Evolutionary conservation across 2,329 filamentous ascomycete genomes (phyloP), one percentile per base, ranked within the genome.

Genomic region (Scorias spongiosa): DNA sequence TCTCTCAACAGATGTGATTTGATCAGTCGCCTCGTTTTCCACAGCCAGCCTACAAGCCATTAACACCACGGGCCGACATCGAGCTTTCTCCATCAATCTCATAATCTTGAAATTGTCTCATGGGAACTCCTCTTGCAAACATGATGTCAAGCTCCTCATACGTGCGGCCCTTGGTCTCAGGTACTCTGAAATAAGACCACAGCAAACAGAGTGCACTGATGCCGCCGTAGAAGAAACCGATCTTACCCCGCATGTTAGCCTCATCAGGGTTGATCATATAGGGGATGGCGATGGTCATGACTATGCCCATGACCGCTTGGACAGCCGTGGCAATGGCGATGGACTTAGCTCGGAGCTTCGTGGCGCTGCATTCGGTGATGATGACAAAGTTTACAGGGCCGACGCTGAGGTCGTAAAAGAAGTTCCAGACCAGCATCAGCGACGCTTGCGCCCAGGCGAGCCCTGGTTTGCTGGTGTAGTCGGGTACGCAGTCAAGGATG

Each of bases 141-240:
- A 67, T 61, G 17, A 64, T 54, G 51, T 67, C 64, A 30, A 67
- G 48, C 52, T 67, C 64, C 42, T 66, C 63, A 45, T 59, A 66
- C 26, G 64, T 65, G 29, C 63, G 46, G 1, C 57, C 63, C 43
- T 59, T 62, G 39, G 63, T 66, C 49, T 66, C 65, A 4, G 65
- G 64, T 1, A 65, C 52, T 28, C 61, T 51, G 20, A 63, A 60
- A 45, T 54, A 65, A 1, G 58, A 54, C 63, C 64, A 65, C 0
- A 61, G 29, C 7, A 66, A 45, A 32, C 57, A 57, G 1, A 63
- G 44, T 2, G 56, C 42, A 9, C 56, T 55, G 2, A 64, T 46
- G 0, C 61, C 63, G 7, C 60, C 63, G 44, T 61, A 66, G 49
- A 66, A 62, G 52, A 67, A 66, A 0, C 62, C 65, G 20, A 66